Conservation (phyloP, 139 green algal species). For the Nannochloris sp. region DNA sequence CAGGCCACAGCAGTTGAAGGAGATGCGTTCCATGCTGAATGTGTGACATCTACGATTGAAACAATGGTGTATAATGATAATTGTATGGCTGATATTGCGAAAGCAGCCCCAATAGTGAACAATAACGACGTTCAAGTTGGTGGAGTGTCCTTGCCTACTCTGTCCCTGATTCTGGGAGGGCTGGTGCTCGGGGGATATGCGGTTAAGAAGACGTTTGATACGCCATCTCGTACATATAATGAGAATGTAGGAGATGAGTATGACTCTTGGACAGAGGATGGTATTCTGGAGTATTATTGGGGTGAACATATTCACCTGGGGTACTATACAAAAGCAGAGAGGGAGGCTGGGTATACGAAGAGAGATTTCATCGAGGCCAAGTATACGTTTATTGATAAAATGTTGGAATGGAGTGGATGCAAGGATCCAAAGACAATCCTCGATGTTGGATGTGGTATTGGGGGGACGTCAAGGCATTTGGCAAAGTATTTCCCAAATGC, state of each 20-base stretch:
- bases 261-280: constrained; percentile 82
- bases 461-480: constrained; percentile 75
- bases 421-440: constrained; percentile 54
- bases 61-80: too few relatives aligned
- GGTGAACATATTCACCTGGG: constrained; percentile 96
- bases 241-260: constrained; percentile 88
- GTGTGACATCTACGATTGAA: too few relatives aligned
- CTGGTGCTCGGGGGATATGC: constrained; percentile 15
- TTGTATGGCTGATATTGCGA: too few relatives aligned
- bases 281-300: constrained; percentile 81
- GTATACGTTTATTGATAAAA: constrained; percentile 84
- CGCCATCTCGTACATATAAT: constrained; percentile 65
- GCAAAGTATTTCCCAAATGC: constrained; percentile 63
- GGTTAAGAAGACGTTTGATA: constrained; percentile 62
- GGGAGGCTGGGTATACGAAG: constrained; percentile 57
- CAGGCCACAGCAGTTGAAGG: too few relatives aligned
- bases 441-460: constrained; percentile 92
- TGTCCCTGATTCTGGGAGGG: constrained; percentile 14
- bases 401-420: constrained; percentile 51
- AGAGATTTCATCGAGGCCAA: constrained; percentile 93
- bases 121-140: too few relatives aligned
- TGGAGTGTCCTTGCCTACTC: too few relatives aligned
- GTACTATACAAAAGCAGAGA: constrained; percentile 79
- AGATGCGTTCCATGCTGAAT: too few relatives aligned
- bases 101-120: too few relatives aligned